Evolutionary conservation across 1,284 basidiomycete species (phyloP), one percentile per base, ranked within the genome.

Genomic region (Malassezia psittaci): DNA sequence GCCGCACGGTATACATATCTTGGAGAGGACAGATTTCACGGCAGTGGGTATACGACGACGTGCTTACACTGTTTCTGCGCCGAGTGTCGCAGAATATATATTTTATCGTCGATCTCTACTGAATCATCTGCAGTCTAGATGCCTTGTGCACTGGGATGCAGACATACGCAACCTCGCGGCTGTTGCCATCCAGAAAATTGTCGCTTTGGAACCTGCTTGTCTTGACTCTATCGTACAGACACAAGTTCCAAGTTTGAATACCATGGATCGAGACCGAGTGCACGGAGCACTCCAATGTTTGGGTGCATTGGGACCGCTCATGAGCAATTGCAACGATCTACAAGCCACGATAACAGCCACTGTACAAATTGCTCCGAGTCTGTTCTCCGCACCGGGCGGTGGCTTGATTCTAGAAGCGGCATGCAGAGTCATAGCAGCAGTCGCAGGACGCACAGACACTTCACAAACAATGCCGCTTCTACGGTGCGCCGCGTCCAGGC

Each of bases 21-120:
- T 99, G 34, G 81, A 84, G 43, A 86, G 87, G 74, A 89, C 88
- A 1, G 94, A 98, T 77, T 98, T 96, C 75, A 94, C 89, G 76
- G 85, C 89, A 16, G 87, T 98, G 46, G 87, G 89, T 61, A 80
- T 90, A 9, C 79, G 88, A 33, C 80, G 86, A 57, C 87, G 87
- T 64, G 85, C 91, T 0, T 96, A 93, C 71, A 77, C 88, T 6
- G 76, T 80, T 5, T 88, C 88, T 44, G 88, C 90, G 41, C 85
- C 87, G 34, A 83, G 85, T 62, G 87, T 96, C 16, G 88, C 90
- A 12, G 78, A 80, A 86, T 91, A 71, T 68, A 86, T 80, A 5
- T 41, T 24, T 36, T 57, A 52, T 32, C 81, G 85, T 21, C 62
- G 76, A 0, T 80, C 79, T 51, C 78, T 96, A 54, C 76, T 91